phyloP scores from a whole-genome alignment of 2,329 filamentous ascomycete genomes.

The Colletotrichum sp. region DNA sequence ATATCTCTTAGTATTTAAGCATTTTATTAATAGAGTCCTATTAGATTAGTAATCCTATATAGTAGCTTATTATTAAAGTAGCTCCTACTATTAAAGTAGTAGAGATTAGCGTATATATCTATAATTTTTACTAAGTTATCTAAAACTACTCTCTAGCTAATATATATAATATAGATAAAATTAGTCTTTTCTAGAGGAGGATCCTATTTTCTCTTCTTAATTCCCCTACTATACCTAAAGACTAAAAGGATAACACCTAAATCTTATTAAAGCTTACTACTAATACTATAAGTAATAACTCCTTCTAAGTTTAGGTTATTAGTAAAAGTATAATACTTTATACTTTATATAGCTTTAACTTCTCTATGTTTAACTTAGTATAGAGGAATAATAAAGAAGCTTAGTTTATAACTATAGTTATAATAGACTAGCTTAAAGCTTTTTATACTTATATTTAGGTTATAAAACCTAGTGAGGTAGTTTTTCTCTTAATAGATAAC shows the following conservation, averaged over 20 bases:
- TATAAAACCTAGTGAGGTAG: neutral
- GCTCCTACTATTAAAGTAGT: neutral
- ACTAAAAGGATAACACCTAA: accelerated
- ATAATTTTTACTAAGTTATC: too few species aligned
- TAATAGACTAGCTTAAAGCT: neutral
- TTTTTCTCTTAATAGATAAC: neutral
- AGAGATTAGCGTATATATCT: neutral
- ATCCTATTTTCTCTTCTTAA: accelerated
- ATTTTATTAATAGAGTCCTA: neutral
- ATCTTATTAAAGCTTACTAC: neutral
- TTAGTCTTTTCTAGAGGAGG: accelerated
- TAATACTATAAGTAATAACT: neutral
- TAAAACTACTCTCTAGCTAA: neutral
- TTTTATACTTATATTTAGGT: neutral
- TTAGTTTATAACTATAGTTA: neutral
- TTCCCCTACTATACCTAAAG: neutral
- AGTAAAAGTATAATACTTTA: neutral
- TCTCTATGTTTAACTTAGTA: neutral
- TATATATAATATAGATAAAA: neutral
- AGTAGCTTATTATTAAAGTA: neutral
- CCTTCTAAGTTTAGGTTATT: neutral
- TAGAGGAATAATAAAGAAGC: neutral
- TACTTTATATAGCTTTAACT: neutral
- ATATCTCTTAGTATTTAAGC: too few species aligned
- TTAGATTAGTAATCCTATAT: neutral